Percentiles rank a stretch among this genome's conserved stretches.
Evolutionary conservation across 2,329 filamentous ascomycete species (phyloP).

Genomic region (Camptophora hylomeconis): DNA sequence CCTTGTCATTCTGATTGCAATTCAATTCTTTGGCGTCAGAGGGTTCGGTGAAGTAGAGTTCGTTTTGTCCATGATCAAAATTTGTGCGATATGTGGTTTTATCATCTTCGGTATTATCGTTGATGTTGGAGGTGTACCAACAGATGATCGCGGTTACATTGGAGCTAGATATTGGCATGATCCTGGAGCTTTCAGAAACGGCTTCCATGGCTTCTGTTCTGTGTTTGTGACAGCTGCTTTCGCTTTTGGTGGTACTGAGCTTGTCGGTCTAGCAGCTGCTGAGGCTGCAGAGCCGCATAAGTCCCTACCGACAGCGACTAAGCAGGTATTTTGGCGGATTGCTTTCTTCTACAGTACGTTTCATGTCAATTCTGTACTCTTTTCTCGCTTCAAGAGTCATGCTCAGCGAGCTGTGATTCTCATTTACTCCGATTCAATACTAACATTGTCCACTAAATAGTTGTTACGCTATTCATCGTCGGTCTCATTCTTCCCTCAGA

Average conservation of each 20-base stretch:
- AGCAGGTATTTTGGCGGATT: slow-evolving; percentile 73
- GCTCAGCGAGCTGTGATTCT: no score
- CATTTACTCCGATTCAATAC: no score
- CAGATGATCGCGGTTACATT: slow-evolving; percentile 54
- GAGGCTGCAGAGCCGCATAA: slow-evolving; percentile 48
- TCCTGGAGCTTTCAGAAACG: slow-evolving; percentile 61
- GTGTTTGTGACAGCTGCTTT: slow-evolving; percentile 54
- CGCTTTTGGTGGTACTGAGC: slow-evolving; percentile 49
- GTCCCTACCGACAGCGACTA: slow-evolving; percentile 43
- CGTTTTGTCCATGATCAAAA: slow-evolving; percentile 65
- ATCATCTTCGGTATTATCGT: slow-evolving; percentile 41
- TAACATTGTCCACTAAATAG: no score
- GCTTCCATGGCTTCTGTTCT: slow-evolving; percentile 51
- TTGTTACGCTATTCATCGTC: slow-evolving; percentile 67
- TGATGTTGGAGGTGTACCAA: slow-evolving; percentile 65
- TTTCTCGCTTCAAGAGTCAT: no score
- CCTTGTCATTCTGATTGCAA: slow-evolving; percentile 53
- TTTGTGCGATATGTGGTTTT: slow-evolving; percentile 67
- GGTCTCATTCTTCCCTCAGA: slow-evolving; percentile 62
- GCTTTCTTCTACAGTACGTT: slow-evolving; percentile 77
- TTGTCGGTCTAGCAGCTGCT: slow-evolving; percentile 47
- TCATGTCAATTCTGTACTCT: no score
- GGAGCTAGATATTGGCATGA: slow-evolving; percentile 63
- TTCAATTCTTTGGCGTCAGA: slow-evolving; percentile 73
- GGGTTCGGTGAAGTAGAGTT: slow-evolving; percentile 78